A percentile compares a stretch with the other conserved stretches of the same genome.
Evolutionary conservation across 140 eudicot genomes (phyloP).

Genomic region (Erigeron philadelphicus): DNA sequence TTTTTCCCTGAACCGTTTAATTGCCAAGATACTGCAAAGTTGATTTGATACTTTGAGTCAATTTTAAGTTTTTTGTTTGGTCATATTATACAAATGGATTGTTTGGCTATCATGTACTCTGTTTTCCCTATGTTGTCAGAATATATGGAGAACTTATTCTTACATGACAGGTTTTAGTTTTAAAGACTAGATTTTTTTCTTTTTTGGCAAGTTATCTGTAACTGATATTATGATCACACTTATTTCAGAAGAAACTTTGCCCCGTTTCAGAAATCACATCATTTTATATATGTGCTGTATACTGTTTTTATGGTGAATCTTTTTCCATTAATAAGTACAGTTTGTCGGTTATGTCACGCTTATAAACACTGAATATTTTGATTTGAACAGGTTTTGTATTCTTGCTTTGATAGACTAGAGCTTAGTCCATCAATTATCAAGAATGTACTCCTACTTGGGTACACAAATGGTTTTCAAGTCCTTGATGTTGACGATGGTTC

Average conservation of each 20-base stretch:
- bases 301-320: neutral
- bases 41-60: neutral
- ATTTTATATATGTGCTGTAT: neutral
- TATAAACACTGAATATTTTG: conserved; percentile 3
- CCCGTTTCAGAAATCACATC: neutral
- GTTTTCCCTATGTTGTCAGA: conserved; percentile 1
- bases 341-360: conserved; percentile 2
- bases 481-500: conserved; percentile 90
- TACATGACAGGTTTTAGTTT: neutral
- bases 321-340: neutral
- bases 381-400: conserved; percentile 75
- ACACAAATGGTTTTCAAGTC: conserved; percentile 89
- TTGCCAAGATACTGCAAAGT: neutral
- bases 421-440: conserved; percentile 50
- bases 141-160: neutral
- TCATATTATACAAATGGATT: conserved; percentile 1
- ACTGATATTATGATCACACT: conserved; percentile 15
- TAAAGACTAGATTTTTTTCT: neutral
- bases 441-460: conserved; percentile 82
- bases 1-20: too few species aligned
- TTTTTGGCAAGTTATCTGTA: neutral
- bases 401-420: conserved; percentile 85
- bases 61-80: neutral
- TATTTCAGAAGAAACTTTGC: neutral
- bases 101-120: neutral